These are phyloP conservation scores for Schrenkiella parvula DNA, from an alignment of 345 rosid species.

Conservation along the genomic window DNA sequence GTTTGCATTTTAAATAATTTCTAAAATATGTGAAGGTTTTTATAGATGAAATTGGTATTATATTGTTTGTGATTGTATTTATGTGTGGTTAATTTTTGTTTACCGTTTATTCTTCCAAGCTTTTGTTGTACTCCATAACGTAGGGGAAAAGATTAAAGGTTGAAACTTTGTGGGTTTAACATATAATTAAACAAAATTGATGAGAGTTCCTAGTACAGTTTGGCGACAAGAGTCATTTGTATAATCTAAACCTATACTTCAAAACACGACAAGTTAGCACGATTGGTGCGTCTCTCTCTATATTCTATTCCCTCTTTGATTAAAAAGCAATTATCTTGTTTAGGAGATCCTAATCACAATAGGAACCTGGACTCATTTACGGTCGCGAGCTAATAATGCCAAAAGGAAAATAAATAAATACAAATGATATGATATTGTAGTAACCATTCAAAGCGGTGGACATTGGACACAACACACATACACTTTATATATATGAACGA, in stretches of 20 bases:
- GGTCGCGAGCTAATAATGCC: constrained; percentile 18
- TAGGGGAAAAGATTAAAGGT: background rate
- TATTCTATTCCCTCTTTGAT: background rate
- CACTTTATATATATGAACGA: constrained; percentile 10
- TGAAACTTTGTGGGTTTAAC: background rate
- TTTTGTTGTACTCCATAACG: background rate
- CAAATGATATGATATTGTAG: background rate
- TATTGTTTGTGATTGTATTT: too few relatives aligned
- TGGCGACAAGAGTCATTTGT: background rate
- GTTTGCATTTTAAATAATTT: too few relatives aligned
- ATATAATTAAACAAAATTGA: background rate
- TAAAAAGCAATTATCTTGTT: background rate
- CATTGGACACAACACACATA: constrained; percentile 23
- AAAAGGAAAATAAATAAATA: background rate
- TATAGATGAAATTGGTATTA: too few relatives aligned
- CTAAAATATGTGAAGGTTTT: too few relatives aligned
- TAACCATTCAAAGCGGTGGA: constrained; percentile 34
- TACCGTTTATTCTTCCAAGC: too few relatives aligned
- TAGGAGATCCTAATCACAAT: constrained; percentile 18
- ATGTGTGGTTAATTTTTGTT: too few relatives aligned
- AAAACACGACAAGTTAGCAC: background rate
- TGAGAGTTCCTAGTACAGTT: background rate
- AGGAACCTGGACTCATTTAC: constrained; percentile 29
- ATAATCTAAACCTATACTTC: background rate
- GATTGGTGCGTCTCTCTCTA: background rate